Evolutionary conservation across 345 rosid genomes (phyloP).

Genomic region (Ceriops zippeliana): DNA sequence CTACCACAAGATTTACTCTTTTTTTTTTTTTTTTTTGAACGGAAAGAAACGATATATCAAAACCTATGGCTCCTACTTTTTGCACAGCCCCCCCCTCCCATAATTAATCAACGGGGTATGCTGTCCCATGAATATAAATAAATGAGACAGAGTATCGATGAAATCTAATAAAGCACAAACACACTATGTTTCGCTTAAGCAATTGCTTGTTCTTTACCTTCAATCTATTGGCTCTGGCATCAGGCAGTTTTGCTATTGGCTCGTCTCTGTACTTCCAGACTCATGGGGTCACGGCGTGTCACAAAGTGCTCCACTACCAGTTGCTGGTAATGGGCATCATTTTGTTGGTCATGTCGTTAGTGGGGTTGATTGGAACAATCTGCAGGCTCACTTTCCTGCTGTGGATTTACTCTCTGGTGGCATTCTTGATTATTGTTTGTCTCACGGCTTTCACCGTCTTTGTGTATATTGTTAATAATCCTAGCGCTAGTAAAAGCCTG

Average conservation of each 20-base stretch:
- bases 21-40: too few species aligned
- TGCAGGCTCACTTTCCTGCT: constrained; percentile 18
- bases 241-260: neutral
- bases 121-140: too few species aligned
- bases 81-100: too few species aligned
- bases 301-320: constrained; percentile 23
- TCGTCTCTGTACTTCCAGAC: constrained; percentile 11
- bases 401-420: constrained; percentile 18
- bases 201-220: neutral
- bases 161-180: neutral
- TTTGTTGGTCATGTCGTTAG: constrained; percentile 17
- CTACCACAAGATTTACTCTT: too few species aligned
- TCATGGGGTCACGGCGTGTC: constrained; percentile 21
- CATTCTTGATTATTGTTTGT: constrained; percentile 25
- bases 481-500: constrained; percentile 18
- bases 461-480: constrained; percentile 27
- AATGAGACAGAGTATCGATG: too few species aligned
- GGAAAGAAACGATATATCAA: too few species aligned
- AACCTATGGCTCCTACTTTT: too few species aligned
- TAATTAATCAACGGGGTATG: too few species aligned
- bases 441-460: constrained; percentile 23
- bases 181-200: neutral
- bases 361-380: constrained; percentile 32
- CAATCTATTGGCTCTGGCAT: neutral
- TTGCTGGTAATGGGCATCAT: constrained; percentile 22